Evolutionary conservation across 2,329 filamentous ascomycete genomes (phyloP).

Genomic region (Keithomyces neogunnii): DNA sequence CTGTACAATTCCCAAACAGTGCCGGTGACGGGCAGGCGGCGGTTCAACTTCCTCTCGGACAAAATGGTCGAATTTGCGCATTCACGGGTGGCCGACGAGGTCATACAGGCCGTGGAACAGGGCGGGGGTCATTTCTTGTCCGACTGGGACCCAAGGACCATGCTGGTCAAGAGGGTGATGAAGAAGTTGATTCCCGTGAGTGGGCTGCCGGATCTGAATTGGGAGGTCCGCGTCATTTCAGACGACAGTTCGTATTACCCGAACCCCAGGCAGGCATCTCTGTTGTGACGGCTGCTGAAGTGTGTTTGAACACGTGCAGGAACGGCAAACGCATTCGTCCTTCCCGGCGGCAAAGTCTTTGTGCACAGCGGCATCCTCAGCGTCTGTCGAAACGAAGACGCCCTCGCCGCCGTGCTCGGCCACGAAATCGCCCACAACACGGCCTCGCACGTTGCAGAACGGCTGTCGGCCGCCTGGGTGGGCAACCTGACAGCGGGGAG

Average conservation of each 20-base stretch:
- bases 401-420: slow-evolving; percentile 65
- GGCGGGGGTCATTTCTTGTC: slow-evolving; percentile 48
- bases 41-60: slow-evolving; percentile 61
- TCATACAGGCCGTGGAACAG: slow-evolving; percentile 45
- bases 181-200: slow-evolving; percentile 57
- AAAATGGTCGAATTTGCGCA: slow-evolving; percentile 41
- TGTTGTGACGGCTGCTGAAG: not conserved
- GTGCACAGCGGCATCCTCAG: slow-evolving; percentile 66
- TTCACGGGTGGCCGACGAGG: slow-evolving; percentile 17
- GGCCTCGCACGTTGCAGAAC: slow-evolving; percentile 59
- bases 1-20: slow-evolving; percentile 62
- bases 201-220: slow-evolving; percentile 48
- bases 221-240: slow-evolving; percentile 72
- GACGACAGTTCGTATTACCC: slow-evolving; percentile 35
- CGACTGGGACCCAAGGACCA: slow-evolving; percentile 47
- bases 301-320: slow-evolving; percentile 16
- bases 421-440: slow-evolving; percentile 76
- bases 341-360: slow-evolving; percentile 73
- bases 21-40: slow-evolving; percentile 59
- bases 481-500: slow-evolving; percentile 42
- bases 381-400: slow-evolving; percentile 58
- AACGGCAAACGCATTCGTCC: slow-evolving; percentile 66
- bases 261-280: not conserved
- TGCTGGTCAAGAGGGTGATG: slow-evolving; percentile 56
- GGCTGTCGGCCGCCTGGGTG: slow-evolving; percentile 45